phyloP scores from a whole-genome alignment of 176 grass and related monocot species.

The Oryza longistaminata region DNA sequence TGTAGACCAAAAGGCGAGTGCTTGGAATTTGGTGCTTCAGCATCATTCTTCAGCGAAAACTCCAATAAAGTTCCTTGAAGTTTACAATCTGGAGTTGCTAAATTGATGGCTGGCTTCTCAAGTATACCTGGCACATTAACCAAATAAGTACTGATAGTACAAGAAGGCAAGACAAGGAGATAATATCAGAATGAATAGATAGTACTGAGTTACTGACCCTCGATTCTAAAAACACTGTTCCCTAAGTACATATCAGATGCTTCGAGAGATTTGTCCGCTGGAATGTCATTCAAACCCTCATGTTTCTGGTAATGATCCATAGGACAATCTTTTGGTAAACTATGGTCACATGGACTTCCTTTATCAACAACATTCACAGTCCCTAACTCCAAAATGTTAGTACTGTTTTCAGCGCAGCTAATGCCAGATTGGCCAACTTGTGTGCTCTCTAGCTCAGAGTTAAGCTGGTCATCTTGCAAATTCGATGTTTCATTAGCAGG shows the following conservation, averaged over 20 bases:
- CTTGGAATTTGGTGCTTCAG: slow-evolving; percentile 36
- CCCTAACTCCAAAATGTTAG: neutral
- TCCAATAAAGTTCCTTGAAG: slow-evolving; percentile 10
- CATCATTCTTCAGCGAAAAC: slow-evolving; percentile 8
- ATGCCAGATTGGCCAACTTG: neutral
- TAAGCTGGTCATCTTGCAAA: slow-evolving; percentile 29
- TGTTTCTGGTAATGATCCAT: neutral
- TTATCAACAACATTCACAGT: neutral
- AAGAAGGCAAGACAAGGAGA: neutral
- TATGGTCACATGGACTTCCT: neutral
- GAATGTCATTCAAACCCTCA: neutral
- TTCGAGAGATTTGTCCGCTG: slow-evolving; percentile 1
- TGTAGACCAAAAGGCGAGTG: slow-evolving; percentile 28
- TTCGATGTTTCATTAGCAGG: neutral
- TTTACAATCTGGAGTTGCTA: slow-evolving; percentile 12
- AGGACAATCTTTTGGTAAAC: slow-evolving; percentile 20
- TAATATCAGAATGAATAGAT: neutral
- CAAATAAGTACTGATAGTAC: neutral
- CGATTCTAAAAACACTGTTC: neutral
- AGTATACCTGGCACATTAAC: slow-evolving; percentile 22
- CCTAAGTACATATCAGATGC: neutral
- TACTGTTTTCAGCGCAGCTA: slow-evolving; percentile 2
- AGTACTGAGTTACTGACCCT: slow-evolving; percentile 7
- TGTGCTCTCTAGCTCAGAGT: neutral
- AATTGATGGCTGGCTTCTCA: neutral